A percentile compares a stretch with the other conserved stretches of the same genome.
Evolutionary conservation across 2,329 filamentous ascomycete genomes (phyloP).

Genomic region (Herpotrichia juniperi): DNA sequence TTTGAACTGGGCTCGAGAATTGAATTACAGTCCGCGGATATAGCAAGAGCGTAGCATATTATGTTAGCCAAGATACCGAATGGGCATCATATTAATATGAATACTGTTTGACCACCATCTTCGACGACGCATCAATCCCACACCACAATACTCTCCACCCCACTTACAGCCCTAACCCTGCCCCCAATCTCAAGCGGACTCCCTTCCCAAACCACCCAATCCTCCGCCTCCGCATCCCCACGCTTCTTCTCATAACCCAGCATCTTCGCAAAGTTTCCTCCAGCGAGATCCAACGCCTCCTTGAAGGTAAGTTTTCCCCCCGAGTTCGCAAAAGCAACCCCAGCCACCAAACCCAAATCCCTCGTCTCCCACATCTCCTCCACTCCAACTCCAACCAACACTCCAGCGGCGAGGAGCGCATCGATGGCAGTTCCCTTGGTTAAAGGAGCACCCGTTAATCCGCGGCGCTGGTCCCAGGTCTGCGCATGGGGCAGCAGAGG

Average conservation of each 20-base stretch:
- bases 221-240: constrained; percentile 25
- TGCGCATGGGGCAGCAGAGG: constrained; percentile 63
- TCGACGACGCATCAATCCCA: background rate
- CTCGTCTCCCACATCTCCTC: constrained; percentile 68
- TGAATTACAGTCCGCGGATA: too few relatives aligned
- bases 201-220: constrained; percentile 70
- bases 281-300: constrained; percentile 63
- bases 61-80: too few relatives aligned
- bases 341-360: constrained; percentile 65
- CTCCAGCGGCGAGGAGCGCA: constrained; percentile 63
- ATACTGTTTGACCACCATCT: too few relatives aligned
- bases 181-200: constrained; percentile 66
- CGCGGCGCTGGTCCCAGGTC: constrained; percentile 67
- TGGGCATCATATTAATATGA: too few relatives aligned
- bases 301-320: constrained; percentile 60
- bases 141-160: background rate
- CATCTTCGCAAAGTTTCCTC: constrained; percentile 63
- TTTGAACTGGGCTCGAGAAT: too few relatives aligned
- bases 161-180: constrained; percentile 48
- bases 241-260: constrained; percentile 54
- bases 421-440: constrained; percentile 70
- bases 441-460: constrained; percentile 68
- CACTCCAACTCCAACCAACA: constrained; percentile 63
- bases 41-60: too few relatives aligned
- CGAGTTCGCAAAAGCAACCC: constrained; percentile 64